Base-by-base conservation (phyloP, 768 basidiomycete genomes). In the Boletus insuetus region DNA sequence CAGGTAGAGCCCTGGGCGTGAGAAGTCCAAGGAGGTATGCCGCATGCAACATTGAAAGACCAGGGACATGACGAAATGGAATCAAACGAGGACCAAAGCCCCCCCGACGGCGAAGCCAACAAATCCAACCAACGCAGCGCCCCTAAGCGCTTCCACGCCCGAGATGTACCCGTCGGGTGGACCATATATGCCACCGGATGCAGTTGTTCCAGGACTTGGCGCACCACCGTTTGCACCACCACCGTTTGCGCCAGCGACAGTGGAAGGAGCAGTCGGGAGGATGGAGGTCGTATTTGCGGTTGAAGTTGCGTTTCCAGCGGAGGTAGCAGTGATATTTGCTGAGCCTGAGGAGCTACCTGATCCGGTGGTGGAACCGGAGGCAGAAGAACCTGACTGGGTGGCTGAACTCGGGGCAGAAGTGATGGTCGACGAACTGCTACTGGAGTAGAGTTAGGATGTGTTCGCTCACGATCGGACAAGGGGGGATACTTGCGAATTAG, bases 111-210 rank as follows among this genome's bases (percentile, higher is more conserved):
- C 67, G n/a, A 79, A 65, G 6, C 75, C 81, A n/a, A 74, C 72
- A 6, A 79, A 42, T 8, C 75, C 71, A 16, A 82, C 74, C 40
- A 80, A 53, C 14, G 79, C 55, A 6, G 77, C 71, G 55, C 80
- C 82, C 39, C 74, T 74, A 38, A 85, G 73, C 2, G 75, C 70
- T 3, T 73, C 61, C 8, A 82, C 88, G 13, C 77, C 79, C 29
- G 85, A 80, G 58, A 83, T 84, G 71, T 84, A 89, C 49, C 75
- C 69, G 63, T 91, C 87, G 45, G 77, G 76, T 45, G 88, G 88
- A n/a, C 88, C 88, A 56, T 77, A 86, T 35, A 79, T 70, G 26
- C 82, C 85, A 53, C 64, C 65, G 2, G 62, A 17, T 41, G 70
- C 77, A 19, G 73, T 58, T 46, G 74, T 70, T 20, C 87, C 87